Base-by-base conservation (phyloP, 2,329 filamentous ascomycete species). In the Knufia petricola region DNA sequence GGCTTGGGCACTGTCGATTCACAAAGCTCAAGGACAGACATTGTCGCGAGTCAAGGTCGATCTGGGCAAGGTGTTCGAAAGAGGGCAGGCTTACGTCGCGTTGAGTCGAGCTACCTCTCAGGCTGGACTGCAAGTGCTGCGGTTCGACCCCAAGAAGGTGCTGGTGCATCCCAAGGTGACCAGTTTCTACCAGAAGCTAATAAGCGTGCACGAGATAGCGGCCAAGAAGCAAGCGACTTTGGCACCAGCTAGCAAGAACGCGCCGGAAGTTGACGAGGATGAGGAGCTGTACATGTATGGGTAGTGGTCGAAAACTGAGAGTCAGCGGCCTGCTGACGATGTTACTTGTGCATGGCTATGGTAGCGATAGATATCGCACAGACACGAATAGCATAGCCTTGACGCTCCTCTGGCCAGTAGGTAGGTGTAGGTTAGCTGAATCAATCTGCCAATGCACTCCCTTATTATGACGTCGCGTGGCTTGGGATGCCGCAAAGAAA, bases 1-100 rank as follows among this genome's bases (percentile, higher is more conserved):
- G 24, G 92, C 92, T 0, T 98, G 92, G 92, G 92, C 92, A 1
- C 70, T 98, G 17, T 95, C 88, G 1, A 98, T 98, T 51, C 92
- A 98, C 72, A 98, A 98, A 68, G 92, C 92, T 1, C 90, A 96
- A 64, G 90, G 90, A 1, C 90, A 96, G 65, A 96, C 90, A 28
- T 71, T 95, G 21, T 88, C 94, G 61, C 77, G 90, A 44, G 92
- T 98, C 51, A 94, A 94, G 62, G 92, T 98, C 21, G 88, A 98
- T 63, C 74, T 98, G 0, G 85, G 87, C 24, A 84, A 80, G 53
- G 86, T 95, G 1, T 98, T 98, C 59, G 92, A 98, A 64, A 95
- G 95, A 66, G 92, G 92, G 0, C 92, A 98, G 65, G 92, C 92
- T 4, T 98, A 98, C 62, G 92, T 98, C 45, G 92, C 92, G 45